Conservation (phyloP, 2,329 filamentous ascomycete genomes). For the Fusarium globosum region DNA sequence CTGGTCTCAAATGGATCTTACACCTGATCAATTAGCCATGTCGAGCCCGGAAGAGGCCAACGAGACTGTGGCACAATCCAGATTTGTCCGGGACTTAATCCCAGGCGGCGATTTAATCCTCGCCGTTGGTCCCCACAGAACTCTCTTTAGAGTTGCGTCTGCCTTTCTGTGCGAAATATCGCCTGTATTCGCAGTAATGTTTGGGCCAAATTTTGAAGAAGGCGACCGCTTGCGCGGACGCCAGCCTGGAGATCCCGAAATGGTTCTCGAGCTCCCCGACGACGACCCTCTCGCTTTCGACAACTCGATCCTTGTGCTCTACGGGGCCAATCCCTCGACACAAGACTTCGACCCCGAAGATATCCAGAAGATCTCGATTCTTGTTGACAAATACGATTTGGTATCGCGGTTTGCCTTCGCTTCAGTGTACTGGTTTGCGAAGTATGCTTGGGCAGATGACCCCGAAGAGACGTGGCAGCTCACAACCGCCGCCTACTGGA, state of each 20-base stretch:
- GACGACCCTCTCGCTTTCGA: conserved; percentile 6
- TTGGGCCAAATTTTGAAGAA: conserved; percentile 18
- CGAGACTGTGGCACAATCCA: background rate
- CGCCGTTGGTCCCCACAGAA: conserved; percentile 15
- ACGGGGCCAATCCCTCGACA: conserved; percentile 13
- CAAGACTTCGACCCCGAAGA: conserved; percentile 6
- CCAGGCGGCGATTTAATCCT: conserved; percentile 33
- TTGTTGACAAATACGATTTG: conserved; percentile 30
- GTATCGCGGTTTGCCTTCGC: conserved; percentile 18
- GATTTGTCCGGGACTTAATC: background rate
- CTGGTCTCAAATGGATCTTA: background rate
- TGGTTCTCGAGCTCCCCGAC: conserved; percentile 22
- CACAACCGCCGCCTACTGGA: conserved; percentile 13
- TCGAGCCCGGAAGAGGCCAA: background rate
- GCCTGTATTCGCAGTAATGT: conserved; percentile 23
- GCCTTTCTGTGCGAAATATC: conserved; percentile 36
- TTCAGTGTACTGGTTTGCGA: conserved; percentile 21
- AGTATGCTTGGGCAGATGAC: conserved; percentile 14
- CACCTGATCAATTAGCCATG: background rate
- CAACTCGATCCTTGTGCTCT: conserved; percentile 8
- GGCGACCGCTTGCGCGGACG: conserved; percentile 1
- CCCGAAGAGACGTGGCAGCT: conserved; percentile 26
- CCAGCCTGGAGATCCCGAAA: background rate
- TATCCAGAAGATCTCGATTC: conserved; percentile 12
- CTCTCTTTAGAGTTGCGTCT: conserved; percentile 25